Percentiles rank a stretch among this genome's conserved stretches.
phyloP scores from a whole-genome alignment of 805 yeast species.

The Sugiyamaella boreocaroliniensis region DNA sequence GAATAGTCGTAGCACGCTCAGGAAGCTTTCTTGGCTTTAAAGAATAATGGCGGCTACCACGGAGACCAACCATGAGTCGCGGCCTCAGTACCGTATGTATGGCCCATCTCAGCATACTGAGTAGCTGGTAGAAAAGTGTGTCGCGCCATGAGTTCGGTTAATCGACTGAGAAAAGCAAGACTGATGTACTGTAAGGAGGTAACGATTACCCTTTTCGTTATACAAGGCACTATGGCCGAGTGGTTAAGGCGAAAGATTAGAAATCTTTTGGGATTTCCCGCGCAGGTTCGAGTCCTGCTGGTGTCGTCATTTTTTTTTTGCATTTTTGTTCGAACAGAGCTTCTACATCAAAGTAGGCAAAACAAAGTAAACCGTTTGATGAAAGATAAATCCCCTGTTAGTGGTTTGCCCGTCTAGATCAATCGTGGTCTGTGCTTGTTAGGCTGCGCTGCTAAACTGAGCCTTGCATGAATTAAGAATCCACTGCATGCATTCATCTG shows the following conservation, averaged over 20 bases:
- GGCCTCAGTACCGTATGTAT: background rate
- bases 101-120: background rate
- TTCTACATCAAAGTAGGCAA: no score
- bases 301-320: conserved; percentile 27
- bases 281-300: conserved; percentile 38
- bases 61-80: background rate
- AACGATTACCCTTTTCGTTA: background rate
- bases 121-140: background rate
- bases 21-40: background rate
- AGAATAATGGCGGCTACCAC: background rate
- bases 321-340: conserved; percentile 1
- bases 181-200: background rate
- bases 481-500: no score
- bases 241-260: conserved; percentile 37
- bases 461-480: background rate
- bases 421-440: background rate
- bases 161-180: background rate
- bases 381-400: no score
- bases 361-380: no score
- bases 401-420: no score
- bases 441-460: background rate
- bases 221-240: conserved; percentile 33
- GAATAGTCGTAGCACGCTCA: background rate
- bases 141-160: background rate
- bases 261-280: conserved; percentile 36